These are phyloP conservation scores for Magnolia kwangsiensis DNA, from an alignment of 164 flowering plant genomes.

Conservation along the genomic window DNA sequence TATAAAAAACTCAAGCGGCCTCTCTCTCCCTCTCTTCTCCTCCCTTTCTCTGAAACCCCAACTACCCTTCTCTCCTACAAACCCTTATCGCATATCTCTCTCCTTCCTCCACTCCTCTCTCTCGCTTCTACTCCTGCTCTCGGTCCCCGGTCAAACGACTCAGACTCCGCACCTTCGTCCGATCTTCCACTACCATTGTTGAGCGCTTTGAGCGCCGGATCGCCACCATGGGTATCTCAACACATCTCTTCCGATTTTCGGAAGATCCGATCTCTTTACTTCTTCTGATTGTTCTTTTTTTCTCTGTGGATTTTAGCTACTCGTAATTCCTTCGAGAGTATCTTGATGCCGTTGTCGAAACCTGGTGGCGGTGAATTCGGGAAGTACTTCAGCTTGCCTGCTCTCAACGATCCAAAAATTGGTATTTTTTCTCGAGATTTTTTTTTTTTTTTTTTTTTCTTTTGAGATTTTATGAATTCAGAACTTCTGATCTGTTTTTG, in stretches of 20 bases:
- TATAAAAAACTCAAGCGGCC: background rate
- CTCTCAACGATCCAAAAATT: conserved; percentile 79
- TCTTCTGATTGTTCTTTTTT: background rate
- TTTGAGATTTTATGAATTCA: background rate
- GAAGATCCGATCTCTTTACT: background rate
- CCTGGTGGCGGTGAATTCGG: conserved; percentile 78
- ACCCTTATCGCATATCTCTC: conserved; percentile 4
- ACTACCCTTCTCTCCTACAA: background rate
- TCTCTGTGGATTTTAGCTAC: conserved; percentile 13
- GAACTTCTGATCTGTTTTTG: background rate
- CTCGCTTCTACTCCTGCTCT: conserved; percentile 23
- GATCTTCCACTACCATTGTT: conserved; percentile 41
- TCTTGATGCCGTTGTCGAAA: conserved; percentile 26
- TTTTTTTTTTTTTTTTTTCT: background rate
- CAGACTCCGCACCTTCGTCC: conserved; percentile 47
- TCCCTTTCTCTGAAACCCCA: background rate
- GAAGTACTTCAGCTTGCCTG: conserved; percentile 79
- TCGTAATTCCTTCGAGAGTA: conserved; percentile 22
- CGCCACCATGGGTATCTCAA: conserved; percentile 63
- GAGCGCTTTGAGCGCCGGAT: conserved; percentile 51
- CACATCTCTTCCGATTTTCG: background rate
- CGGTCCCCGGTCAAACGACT: conserved; percentile 27
- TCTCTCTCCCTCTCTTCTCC: background rate
- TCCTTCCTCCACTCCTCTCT: background rate
- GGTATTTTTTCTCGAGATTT: conserved; percentile 28